Evolutionary conservation across 441 rosid species (phyloP).

Genomic region (Populus hybrid): DNA sequence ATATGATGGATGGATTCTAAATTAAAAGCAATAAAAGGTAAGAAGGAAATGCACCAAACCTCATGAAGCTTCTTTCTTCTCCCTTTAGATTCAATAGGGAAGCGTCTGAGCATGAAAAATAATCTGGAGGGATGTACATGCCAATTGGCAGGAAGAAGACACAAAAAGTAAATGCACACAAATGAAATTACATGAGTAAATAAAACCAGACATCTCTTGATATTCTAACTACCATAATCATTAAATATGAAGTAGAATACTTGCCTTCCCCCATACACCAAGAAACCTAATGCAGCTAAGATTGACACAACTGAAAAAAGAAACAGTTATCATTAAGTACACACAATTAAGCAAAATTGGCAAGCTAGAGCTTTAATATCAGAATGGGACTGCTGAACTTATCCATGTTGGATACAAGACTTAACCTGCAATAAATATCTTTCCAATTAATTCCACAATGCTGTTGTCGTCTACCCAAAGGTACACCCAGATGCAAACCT

Average conservation of each 20-base stretch:
- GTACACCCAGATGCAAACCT: slow-evolving; percentile 58
- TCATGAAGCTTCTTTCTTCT: slow-evolving; percentile 96
- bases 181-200: neutral
- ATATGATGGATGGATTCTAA: neutral
- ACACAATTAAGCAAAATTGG: neutral
- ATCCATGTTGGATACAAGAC: slow-evolving; percentile 32
- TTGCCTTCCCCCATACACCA: slow-evolving; percentile 70
- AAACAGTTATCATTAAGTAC: neutral
- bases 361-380: neutral
- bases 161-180: slow-evolving; percentile 5
- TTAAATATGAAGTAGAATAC: neutral
- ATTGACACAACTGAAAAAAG: slow-evolving; percentile 34
- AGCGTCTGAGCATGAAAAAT: slow-evolving; percentile 88
- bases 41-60: slow-evolving; percentile 42
- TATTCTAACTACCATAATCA: slow-evolving; percentile 11
- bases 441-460: slow-evolving; percentile 35
- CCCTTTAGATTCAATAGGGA: slow-evolving; percentile 96
- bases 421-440: slow-evolving; percentile 54
- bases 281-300: slow-evolving; percentile 57
- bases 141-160: slow-evolving; percentile 12
- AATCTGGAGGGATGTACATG: slow-evolving; percentile 44
- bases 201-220: neutral
- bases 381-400: slow-evolving; percentile 31
- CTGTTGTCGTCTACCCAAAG: slow-evolving; percentile 37
- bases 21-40: neutral